Conservation (phyloP, 768 basidiomycete genomes). For the Xerocomellus chrysenteron region DNA sequence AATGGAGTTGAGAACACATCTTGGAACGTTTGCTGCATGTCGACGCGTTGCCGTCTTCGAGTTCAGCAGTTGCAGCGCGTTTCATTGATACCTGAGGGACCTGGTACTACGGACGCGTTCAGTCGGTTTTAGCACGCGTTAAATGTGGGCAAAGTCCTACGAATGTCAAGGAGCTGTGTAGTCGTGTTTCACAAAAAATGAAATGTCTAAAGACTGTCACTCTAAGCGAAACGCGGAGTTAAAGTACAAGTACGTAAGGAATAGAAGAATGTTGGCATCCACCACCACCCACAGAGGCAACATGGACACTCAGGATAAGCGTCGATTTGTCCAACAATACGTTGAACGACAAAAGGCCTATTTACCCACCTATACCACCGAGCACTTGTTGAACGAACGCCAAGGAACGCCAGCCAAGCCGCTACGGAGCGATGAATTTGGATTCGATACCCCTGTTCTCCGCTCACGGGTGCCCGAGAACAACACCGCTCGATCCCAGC, state of each 20-base stretch:
- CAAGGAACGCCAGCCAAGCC: conserved; percentile 11
- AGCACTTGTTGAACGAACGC: conserved; percentile 32
- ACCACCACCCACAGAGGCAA: neutral
- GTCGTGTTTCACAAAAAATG: conserved; percentile 5
- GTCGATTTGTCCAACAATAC: conserved; percentile 44
- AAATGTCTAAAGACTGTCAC: neutral
- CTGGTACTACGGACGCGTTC: neutral
- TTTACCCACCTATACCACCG: conserved; percentile 41
- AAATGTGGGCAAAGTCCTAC: neutral
- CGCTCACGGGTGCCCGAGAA: conserved; percentile 41
- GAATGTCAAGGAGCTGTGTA: no score
- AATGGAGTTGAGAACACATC: conserved; percentile 18
- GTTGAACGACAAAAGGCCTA: conserved; percentile 49
- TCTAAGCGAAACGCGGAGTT: neutral
- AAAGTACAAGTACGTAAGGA: conserved; percentile 4
- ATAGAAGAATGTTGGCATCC: neutral
- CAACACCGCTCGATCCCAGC: conserved; percentile 7
- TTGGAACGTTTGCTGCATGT: conserved; percentile 26
- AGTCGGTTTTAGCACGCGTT: neutral
- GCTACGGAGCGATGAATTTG: conserved; percentile 25
- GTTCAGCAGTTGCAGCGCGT: conserved; percentile 12
- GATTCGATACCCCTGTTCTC: conserved; percentile 57
- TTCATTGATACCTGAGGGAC: conserved; percentile 12
- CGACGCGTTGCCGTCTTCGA: conserved; percentile 12
- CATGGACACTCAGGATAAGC: conserved; percentile 38